phyloP scores from a whole-genome alignment of 345 rosid genomes.

The Populus ilicifolia region DNA sequence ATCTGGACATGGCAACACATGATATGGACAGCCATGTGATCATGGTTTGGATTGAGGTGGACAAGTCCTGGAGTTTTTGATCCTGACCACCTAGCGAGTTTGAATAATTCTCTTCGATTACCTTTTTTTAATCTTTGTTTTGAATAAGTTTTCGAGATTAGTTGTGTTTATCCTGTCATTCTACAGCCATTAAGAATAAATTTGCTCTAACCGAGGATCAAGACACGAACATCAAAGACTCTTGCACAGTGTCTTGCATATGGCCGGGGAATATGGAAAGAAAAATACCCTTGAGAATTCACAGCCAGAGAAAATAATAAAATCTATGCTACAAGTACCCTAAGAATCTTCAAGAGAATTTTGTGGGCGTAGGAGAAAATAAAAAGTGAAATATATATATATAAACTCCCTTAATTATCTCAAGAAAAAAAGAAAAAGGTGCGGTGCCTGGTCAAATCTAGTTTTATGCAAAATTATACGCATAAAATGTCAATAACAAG shows the following conservation, averaged over 20 bases:
- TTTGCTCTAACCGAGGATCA: background rate
- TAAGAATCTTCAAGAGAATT: too few species aligned
- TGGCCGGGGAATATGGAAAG: too few species aligned
- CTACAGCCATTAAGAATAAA: background rate
- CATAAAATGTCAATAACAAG: too few species aligned
- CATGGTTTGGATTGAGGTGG: constrained; percentile 19
- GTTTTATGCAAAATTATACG: too few species aligned
- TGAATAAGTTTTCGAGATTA: background rate
- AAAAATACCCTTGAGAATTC: too few species aligned
- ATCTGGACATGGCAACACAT: constrained; percentile 10
- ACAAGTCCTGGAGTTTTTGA: constrained; percentile 15
- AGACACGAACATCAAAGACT: background rate
- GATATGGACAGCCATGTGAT: constrained; percentile 27
- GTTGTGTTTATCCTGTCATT: background rate
- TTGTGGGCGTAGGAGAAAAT: too few species aligned
- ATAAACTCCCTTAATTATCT: too few species aligned
- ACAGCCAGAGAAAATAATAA: too few species aligned
- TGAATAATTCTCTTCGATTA: background rate
- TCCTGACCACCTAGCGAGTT: constrained; percentile 16
- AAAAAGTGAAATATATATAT: too few species aligned
- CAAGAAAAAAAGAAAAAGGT: too few species aligned
- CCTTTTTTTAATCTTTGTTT: background rate
- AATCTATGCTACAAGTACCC: too few species aligned
- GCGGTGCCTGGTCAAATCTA: too few species aligned
- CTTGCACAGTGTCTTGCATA: background rate